These are phyloP conservation scores for Sanchytrium tribonematis DNA, from an alignment of 371 early-diverging fungal genomes.

Conservation along the genomic window DNA sequence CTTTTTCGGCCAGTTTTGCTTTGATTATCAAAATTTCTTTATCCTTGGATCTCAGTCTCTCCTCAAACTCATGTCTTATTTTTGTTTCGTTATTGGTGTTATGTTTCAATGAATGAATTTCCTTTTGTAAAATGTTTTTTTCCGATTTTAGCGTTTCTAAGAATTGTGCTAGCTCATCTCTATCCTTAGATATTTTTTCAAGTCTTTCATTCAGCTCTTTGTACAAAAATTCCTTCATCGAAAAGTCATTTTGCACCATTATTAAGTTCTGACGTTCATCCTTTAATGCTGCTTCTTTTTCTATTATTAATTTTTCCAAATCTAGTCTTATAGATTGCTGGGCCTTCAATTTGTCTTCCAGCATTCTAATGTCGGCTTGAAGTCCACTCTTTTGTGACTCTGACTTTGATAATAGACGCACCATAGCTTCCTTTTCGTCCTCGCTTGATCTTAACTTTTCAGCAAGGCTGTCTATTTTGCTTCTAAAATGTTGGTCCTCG, in stretches of 20 bases:
- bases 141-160: background rate
- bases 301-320: background rate
- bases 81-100: background rate
- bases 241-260: background rate
- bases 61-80: background rate
- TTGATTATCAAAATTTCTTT: background rate
- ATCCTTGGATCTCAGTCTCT: background rate
- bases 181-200: background rate
- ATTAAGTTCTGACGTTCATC: background rate
- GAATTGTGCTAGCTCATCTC: background rate
- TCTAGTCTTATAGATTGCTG: background rate
- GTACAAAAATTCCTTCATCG: background rate
- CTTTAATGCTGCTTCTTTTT: background rate
- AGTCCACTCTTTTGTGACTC: background rate
- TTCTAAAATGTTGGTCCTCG: too few relatives aligned
- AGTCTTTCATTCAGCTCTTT: background rate
- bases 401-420: background rate
- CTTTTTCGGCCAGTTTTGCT: background rate
- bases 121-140: background rate
- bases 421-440: too few relatives aligned
- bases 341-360: background rate
- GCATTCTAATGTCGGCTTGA: background rate
- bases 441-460: too few relatives aligned
- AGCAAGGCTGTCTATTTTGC: too few relatives aligned
- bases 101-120: slow-evolving; percentile 1